Evolutionary conservation across 352 stramenopile genomes (phyloP).

Genomic region (Phytopythium kandeliae): DNA sequence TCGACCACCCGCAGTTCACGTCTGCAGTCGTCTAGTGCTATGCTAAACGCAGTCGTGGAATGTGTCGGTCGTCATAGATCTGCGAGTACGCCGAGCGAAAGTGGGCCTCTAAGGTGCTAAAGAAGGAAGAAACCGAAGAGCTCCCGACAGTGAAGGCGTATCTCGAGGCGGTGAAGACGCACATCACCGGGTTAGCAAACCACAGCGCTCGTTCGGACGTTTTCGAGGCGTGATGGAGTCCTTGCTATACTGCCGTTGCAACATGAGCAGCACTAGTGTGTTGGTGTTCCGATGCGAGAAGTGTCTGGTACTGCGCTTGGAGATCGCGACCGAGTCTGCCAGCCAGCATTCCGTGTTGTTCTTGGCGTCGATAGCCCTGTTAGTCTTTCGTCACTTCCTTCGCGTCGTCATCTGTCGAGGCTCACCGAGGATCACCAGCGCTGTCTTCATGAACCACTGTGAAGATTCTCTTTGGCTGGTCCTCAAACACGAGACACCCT

Average conservation of each 20-base stretch:
- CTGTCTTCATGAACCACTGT: conserved; percentile 3
- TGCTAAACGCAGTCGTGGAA: background rate
- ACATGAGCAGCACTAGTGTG: background rate
- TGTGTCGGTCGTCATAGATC: conserved; percentile 31
- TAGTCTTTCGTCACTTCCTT: no score
- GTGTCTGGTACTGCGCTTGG: conserved; percentile 35
- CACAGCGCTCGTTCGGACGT: conserved; percentile 34
- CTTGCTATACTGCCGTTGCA: background rate
- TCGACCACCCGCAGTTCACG: background rate
- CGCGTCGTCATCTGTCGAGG: no score
- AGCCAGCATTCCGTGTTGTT: conserved; percentile 20
- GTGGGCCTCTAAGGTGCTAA: conserved; percentile 88
- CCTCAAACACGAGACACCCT: background rate
- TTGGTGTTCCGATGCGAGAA: conserved; percentile 11
- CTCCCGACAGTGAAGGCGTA: conserved; percentile 66
- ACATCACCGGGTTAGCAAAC: conserved; percentile 40
- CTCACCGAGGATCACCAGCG: conserved; percentile 1
- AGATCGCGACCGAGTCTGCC: conserved; percentile 25
- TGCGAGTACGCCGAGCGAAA: conserved; percentile 92
- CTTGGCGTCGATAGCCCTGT: conserved; percentile 9
- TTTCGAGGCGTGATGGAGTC: conserved; percentile 36
- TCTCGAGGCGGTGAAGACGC: conserved; percentile 68
- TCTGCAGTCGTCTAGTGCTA: background rate
- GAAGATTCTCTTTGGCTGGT: background rate
- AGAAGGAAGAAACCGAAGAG: conserved; percentile 73